Evolutionary conservation across 768 basidiomycete genomes (phyloP).

Genomic region (Rhodotorula paludigena): DNA sequence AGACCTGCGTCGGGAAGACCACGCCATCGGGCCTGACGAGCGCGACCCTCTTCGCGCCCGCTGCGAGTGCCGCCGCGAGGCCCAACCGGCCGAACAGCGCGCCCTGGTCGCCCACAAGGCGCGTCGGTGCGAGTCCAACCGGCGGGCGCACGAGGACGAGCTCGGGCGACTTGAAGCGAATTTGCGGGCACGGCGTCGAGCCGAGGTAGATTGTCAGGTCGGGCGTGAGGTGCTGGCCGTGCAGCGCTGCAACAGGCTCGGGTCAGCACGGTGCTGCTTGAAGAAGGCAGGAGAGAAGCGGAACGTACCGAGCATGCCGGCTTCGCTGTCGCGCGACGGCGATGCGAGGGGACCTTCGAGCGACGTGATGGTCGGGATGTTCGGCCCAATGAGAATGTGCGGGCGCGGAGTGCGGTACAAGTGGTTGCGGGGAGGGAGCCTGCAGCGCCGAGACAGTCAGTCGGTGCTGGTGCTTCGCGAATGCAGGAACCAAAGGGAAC

Average conservation of each 20-base stretch:
- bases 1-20: constrained; percentile 73
- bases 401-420: constrained; percentile 75
- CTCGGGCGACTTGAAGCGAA: neutral
- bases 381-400: constrained; percentile 62
- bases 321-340: neutral
- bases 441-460: neutral
- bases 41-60: constrained; percentile 59
- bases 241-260: constrained; percentile 67
- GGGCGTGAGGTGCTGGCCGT: constrained; percentile 83
- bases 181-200: constrained; percentile 38
- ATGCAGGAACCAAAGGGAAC: neutral
- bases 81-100: no score
- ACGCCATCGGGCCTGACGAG: constrained; percentile 79
- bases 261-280: neutral
- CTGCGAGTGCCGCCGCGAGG: constrained; percentile 59
- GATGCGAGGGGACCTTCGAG: neutral
- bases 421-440: neutral
- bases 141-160: constrained; percentile 57
- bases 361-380: constrained; percentile 4
- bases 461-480: neutral
- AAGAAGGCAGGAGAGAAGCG: neutral
- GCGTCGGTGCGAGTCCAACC: no score
- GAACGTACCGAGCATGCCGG: constrained; percentile 3
- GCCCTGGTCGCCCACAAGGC: no score
- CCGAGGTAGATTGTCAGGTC: constrained; percentile 81